Percentiles rank a stretch among this genome's conserved stretches.
phyloP scores from a whole-genome alignment of 805 yeast genomes.

The Komagataella pastoris region DNA sequence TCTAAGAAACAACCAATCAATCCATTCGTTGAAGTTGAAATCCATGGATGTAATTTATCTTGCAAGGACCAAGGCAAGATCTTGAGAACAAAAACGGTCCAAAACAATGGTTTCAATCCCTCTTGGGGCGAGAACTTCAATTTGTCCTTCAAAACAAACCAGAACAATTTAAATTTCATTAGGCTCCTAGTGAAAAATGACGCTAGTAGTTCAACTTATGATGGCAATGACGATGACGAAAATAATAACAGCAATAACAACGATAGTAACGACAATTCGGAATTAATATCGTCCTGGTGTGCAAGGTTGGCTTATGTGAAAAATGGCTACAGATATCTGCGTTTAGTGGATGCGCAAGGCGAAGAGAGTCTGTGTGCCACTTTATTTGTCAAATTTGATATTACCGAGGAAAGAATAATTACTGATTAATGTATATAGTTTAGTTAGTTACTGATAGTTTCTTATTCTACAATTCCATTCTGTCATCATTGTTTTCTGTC shows the following conservation, averaged over 20 bases:
- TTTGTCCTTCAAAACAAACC: constrained; percentile 23
- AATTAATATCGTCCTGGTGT: constrained; percentile 43
- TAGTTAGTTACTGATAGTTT: neutral
- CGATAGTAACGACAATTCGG: constrained; percentile 6
- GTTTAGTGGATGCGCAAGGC: constrained; percentile 66
- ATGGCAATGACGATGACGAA: neutral
- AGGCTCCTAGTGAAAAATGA: constrained; percentile 31
- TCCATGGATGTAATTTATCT: constrained; percentile 28
- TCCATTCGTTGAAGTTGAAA: constrained; percentile 51
- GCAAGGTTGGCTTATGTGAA: constrained; percentile 49
- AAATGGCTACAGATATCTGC: constrained; percentile 74
- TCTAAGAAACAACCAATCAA: constrained; percentile 31
- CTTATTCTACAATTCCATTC: neutral
- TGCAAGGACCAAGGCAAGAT: constrained; percentile 4
- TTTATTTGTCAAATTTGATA: constrained; percentile 25
- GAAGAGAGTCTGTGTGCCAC: constrained; percentile 50
- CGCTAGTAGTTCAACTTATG: constrained; percentile 5
- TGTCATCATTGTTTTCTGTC: constrained; percentile 4
- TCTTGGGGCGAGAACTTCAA: constrained; percentile 51
- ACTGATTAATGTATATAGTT: neutral
- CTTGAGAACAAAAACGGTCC: constrained; percentile 22
- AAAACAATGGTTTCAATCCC: constrained; percentile 80
- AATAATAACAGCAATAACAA: constrained; percentile 4
- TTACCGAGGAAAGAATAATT: neutral
- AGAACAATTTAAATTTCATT: constrained; percentile 39